phyloP scores from a whole-genome alignment of 2,329 filamentous ascomycete genomes.

The Fonsecaea erecta region DNA sequence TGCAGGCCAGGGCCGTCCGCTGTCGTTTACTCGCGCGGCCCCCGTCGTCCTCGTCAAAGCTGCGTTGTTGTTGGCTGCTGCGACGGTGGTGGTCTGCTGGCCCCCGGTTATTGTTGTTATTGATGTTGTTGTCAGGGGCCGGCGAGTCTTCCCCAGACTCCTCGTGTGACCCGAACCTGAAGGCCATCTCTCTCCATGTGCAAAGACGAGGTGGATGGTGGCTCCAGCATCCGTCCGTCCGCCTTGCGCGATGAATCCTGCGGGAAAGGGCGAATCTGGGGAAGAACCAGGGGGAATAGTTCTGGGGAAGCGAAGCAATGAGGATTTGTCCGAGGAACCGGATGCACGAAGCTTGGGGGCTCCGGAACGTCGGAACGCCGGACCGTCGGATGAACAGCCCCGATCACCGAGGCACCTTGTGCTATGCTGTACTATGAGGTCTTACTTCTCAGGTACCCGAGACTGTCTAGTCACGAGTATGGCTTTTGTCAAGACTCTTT shows the following conservation, averaged over 20 bases:
- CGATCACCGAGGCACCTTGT: too few species aligned
- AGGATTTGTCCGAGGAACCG: neutral
- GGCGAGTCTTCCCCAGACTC: neutral
- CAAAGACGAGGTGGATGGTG: neutral
- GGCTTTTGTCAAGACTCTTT: too few species aligned
- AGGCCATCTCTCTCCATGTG: neutral
- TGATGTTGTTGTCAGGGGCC: too few species aligned
- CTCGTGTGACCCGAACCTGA: conserved; percentile 7
- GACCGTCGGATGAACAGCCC: too few species aligned
- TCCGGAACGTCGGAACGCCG: neutral
- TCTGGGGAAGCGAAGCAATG: neutral
- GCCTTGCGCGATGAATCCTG: neutral
- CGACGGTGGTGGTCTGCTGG: too few species aligned
- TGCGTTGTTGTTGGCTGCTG: too few species aligned
- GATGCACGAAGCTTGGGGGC: neutral
- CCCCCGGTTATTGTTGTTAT: too few species aligned
- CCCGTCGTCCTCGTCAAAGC: conserved; percentile 3
- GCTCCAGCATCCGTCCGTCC: neutral
- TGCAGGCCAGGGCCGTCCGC: conserved; percentile 9
- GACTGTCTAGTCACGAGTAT: too few species aligned
- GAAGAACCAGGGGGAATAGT: neutral
- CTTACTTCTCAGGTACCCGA: too few species aligned
- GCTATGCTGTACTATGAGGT: too few species aligned
- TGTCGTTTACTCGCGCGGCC: conserved; percentile 1
- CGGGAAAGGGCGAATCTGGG: neutral